Conservation (phyloP, 2,329 filamentous ascomycete genomes). For the Aspergillus fumigatus region DNA sequence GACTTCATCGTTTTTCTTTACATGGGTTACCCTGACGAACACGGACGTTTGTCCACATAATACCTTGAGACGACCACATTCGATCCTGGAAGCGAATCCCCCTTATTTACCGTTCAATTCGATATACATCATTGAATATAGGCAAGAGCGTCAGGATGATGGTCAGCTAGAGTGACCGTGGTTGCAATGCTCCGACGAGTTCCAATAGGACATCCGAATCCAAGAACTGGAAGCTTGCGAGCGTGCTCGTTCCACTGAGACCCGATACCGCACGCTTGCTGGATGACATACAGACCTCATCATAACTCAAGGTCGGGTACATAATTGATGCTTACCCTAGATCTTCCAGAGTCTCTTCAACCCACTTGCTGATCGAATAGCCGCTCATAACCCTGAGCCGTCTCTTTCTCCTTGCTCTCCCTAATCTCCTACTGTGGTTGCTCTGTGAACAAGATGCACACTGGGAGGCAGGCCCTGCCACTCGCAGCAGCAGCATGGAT, state of each 20-base stretch:
- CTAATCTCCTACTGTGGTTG: background rate
- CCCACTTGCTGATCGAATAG: background rate
- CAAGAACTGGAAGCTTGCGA: background rate
- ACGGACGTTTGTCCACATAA: background rate
- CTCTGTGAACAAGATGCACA: conserved; percentile 14
- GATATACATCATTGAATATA: background rate
- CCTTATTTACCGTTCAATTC: background rate
- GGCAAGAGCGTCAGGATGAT: background rate
- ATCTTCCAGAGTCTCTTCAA: background rate
- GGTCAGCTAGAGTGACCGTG: background rate
- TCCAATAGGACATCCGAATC: background rate
- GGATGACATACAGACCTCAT: conserved; percentile 7
- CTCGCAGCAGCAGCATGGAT: conserved; percentile 15
- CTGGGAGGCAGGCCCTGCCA: conserved; percentile 10
- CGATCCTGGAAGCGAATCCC: background rate
- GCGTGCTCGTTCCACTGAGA: background rate
- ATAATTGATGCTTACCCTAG: background rate
- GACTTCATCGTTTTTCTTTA: background rate
- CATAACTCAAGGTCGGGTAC: conserved; percentile 1
- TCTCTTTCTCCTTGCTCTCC: background rate
- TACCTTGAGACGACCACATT: background rate
- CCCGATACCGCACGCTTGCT: background rate
- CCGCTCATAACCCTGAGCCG: background rate
- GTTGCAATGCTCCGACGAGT: background rate
- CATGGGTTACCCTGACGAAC: background rate